Conservation (phyloP, 768 basidiomycete species). For the Pleurotus citrinopileatus region DNA sequence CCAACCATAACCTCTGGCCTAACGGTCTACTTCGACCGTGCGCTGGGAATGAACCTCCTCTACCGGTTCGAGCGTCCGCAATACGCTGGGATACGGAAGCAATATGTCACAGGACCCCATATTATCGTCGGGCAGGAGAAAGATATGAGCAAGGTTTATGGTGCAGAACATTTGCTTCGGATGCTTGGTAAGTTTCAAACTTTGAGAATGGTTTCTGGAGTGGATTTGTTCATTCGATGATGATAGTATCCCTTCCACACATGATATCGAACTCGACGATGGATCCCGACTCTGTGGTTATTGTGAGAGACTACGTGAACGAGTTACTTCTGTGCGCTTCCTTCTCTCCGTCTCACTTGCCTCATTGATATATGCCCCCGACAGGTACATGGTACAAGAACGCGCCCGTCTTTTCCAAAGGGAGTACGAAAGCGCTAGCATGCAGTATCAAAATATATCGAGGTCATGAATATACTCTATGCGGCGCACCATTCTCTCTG, state of each 20-base stretch:
- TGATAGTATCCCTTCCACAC: constrained; percentile 83
- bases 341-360: neutral
- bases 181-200: constrained; percentile 71
- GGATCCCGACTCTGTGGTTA: constrained; percentile 79
- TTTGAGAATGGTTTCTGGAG: neutral
- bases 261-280: constrained; percentile 90
- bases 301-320: constrained; percentile 87
- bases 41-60: constrained; percentile 83
- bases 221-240: constrained; percentile 12
- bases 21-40: constrained; percentile 90
- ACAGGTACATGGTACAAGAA: constrained; percentile 81
- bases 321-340: constrained; percentile 72
- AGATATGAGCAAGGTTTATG: constrained; percentile 89
- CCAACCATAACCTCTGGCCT: constrained; percentile 85
- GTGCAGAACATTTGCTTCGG: constrained; percentile 89
- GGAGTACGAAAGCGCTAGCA: constrained; percentile 75
- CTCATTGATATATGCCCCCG: neutral
- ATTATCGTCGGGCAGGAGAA: constrained; percentile 69
- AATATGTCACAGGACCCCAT: constrained; percentile 69
- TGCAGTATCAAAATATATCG: constrained; percentile 81
- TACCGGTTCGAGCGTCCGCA: constrained; percentile 96
- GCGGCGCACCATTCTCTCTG: too few species aligned
- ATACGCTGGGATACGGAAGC: constrained; percentile 75
- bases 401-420: constrained; percentile 68
- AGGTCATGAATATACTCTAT: constrained; percentile 48